Evolutionary conservation across 2,329 filamentous ascomycete genomes (phyloP), one percentile per base, ranked within the genome.

Genomic region (Penicillium digitatum): DNA sequence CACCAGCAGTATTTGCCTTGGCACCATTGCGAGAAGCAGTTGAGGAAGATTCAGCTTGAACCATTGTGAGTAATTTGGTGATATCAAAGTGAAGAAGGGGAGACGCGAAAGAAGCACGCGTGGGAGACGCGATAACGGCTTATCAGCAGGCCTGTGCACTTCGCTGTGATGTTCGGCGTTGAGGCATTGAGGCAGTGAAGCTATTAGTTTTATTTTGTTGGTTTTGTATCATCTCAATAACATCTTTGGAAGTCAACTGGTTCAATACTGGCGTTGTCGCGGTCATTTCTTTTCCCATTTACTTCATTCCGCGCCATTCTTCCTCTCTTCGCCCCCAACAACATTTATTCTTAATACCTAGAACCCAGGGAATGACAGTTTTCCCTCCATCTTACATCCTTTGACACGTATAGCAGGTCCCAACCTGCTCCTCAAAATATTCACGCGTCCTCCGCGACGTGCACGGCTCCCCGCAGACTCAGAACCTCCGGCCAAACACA

Each of bases 11-110:
- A 42, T 70, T 68, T 12, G 74, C 68, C 56, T 74, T 74, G 34
- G 74, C 66, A 26, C 69, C 72, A 66, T 75, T 75, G 47, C 70
- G 72, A 32, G 73, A 68, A 53, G 72, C 76, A 46, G 71, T 72
- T 27, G 73, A 69, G 22, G 77, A 79, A 22, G 78, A 79, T 64
- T 80, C 77, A 51, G 76, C 75, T 63, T 79, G 73, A 20, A 62
- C 69, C 75, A 78, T 78, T 69, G 55, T 44, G 47, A 39, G 32
- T n/a, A 20, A 45, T 24, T 24, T 24, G 27, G 42, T 44, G 43
- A 24, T 46, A 32, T 5, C 18, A 46, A 43, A 38, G 29, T 52
- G 20, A 24, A 20, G 16, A 52, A 55, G 52, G 42, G 52, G 37
- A 64, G 59, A 69, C 68, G 67, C 67, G 68, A 66, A 65, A 62